Percentiles rank a stretch among this genome's conserved stretches.
Conservation (phyloP, 352 stramenopile species). For the Globisporangium middletonii region DNA sequence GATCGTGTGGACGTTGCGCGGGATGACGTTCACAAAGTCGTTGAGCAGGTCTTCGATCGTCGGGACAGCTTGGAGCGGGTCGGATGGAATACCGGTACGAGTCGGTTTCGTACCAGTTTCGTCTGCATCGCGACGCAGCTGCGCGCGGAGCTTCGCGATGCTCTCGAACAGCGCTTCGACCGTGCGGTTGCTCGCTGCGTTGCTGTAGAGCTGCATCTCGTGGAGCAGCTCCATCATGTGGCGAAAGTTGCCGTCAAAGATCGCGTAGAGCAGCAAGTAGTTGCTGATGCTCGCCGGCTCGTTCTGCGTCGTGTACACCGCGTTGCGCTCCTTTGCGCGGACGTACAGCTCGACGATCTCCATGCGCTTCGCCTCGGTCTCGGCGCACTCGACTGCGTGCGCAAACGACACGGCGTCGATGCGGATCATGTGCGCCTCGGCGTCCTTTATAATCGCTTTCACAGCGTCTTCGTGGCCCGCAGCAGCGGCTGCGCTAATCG, state of each 20-base stretch:
- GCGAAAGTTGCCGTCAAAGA: constrained; percentile 64
- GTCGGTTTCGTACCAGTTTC: too few species aligned
- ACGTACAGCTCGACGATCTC: constrained; percentile 55
- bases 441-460: constrained; percentile 37
- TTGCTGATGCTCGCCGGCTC: constrained; percentile 51
- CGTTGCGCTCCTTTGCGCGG: constrained; percentile 40
- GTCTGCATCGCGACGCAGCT: constrained; percentile 9
- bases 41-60: constrained; percentile 51
- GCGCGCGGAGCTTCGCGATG: constrained; percentile 41
- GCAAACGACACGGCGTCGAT: constrained; percentile 63
- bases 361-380: constrained; percentile 34
- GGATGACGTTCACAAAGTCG: constrained; percentile 51
- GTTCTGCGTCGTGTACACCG: constrained; percentile 45
- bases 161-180: constrained; percentile 46
- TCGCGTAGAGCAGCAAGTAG: constrained; percentile 53
- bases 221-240: constrained; percentile 74
- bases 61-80: constrained; percentile 32
- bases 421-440: constrained; percentile 26
- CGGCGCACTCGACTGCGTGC: constrained; percentile 45
- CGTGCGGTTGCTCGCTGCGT: constrained; percentile 32
- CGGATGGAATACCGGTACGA: background rate
- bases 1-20: constrained; percentile 39
- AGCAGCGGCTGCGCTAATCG: constrained; percentile 44
- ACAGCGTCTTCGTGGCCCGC: constrained; percentile 26
- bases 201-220: constrained; percentile 69